Percentiles rank a stretch among this genome's conserved stretches.
Conservation (phyloP, 2,329 filamentous ascomycete species). For the Aphanocladium album region DNA sequence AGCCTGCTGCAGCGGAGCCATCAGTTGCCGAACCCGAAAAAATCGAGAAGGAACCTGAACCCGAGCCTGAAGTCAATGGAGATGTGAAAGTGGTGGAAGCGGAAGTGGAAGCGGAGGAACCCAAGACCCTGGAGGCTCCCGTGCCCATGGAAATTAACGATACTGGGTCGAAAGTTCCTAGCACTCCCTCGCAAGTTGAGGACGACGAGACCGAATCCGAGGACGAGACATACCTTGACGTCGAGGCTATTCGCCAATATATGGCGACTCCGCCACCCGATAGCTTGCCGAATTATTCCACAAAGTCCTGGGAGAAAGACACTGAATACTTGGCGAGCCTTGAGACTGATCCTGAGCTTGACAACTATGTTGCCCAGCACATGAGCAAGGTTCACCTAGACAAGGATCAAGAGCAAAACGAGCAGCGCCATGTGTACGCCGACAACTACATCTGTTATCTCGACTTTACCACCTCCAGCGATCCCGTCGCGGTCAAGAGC, state of each 20-base stretch:
- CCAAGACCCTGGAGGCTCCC: constrained; percentile 1
- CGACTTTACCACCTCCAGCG: constrained; percentile 50
- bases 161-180: constrained; percentile 32
- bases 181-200: constrained; percentile 44
- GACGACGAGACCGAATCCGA: constrained; percentile 53
- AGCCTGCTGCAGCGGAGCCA: neutral
- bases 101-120: neutral
- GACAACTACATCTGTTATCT: constrained; percentile 48
- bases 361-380: constrained; percentile 42
- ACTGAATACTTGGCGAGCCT: constrained; percentile 38
- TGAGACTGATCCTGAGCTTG: constrained; percentile 34
- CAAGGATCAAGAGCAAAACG: constrained; percentile 33
- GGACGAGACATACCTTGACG: constrained; percentile 45
- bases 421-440: constrained; percentile 37
- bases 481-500: constrained; percentile 50
- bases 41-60: neutral
- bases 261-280: constrained; percentile 52
- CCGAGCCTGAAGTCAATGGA: neutral
- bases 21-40: neutral
- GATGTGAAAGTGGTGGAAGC: neutral
- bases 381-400: constrained; percentile 38
- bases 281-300: constrained; percentile 44
- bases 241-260: constrained; percentile 45
- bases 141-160: constrained; percentile 25
- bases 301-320: constrained; percentile 45